Percentiles rank a stretch among this genome's conserved stretches.
Evolutionary conservation across 2,329 filamentous ascomycete species (phyloP).

Genomic region (Chaetomium sp.): DNA sequence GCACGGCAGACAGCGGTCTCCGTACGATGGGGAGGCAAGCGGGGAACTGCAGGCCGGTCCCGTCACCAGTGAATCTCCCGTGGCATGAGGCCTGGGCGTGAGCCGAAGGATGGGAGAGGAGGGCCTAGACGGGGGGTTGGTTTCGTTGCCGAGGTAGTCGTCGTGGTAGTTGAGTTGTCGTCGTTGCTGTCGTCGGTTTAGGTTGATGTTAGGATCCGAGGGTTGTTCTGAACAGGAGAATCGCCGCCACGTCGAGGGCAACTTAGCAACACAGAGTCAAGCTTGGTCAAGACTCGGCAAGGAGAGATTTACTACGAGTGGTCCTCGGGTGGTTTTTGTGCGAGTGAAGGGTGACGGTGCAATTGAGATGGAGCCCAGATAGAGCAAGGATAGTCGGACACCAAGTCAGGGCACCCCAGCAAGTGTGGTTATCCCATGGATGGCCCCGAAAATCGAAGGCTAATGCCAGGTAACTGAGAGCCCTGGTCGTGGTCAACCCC

Average conservation of each 20-base stretch:
- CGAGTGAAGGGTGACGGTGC: slow-evolving; percentile 40
- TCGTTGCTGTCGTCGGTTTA: slow-evolving; percentile 7
- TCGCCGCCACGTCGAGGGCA: background rate
- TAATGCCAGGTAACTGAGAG: slow-evolving; percentile 22
- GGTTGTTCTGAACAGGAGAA: slow-evolving; percentile 4
- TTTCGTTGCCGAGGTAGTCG: background rate
- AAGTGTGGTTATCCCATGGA: slow-evolving; percentile 20
- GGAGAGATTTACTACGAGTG: slow-evolving; percentile 34
- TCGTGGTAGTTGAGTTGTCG: background rate
- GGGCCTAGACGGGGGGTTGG: slow-evolving; percentile 8
- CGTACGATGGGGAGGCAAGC: slow-evolving; percentile 29
- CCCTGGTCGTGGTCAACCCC: slow-evolving; percentile 10
- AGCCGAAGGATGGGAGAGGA: slow-evolving; percentile 7
- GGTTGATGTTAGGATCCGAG: slow-evolving; percentile 9
- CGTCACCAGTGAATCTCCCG: slow-evolving; percentile 19
- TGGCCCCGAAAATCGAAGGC: slow-evolving; percentile 26
- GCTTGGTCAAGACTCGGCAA: slow-evolving; percentile 12
- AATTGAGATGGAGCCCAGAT: slow-evolving; percentile 38
- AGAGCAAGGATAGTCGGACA: slow-evolving; percentile 31
- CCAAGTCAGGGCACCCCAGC: slow-evolving; percentile 24
- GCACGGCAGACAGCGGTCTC: slow-evolving; percentile 44
- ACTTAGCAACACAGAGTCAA: background rate
- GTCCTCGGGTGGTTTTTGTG: slow-evolving; percentile 44
- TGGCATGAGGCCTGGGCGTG: slow-evolving; percentile 13
- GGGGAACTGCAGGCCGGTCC: slow-evolving; percentile 39